Conservation (phyloP, 1,284 basidiomycete species). For the Fomitopsis palustris region DNA sequence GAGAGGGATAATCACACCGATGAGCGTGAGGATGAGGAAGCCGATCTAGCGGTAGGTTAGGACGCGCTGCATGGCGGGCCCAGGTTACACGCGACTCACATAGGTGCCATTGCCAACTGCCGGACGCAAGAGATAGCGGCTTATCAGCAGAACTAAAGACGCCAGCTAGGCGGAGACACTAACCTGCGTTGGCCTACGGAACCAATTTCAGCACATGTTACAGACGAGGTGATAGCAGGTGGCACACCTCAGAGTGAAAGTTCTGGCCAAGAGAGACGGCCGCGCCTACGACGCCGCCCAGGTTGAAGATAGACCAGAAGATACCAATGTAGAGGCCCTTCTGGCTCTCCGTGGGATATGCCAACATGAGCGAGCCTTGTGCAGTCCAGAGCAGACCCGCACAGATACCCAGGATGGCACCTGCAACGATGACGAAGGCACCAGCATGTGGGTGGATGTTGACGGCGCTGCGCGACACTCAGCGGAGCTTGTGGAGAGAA, state of each 20-base stretch:
- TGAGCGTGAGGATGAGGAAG: slow-evolving; percentile 66
- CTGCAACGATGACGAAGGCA: slow-evolving; percentile 71
- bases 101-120: slow-evolving; percentile 60
- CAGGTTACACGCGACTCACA: slow-evolving; percentile 33
- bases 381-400: slow-evolving; percentile 86
- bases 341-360: slow-evolving; percentile 74
- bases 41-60: slow-evolving; percentile 47
- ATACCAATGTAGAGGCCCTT: slow-evolving; percentile 78
- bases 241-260: slow-evolving; percentile 36
- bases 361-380: slow-evolving; percentile 81
- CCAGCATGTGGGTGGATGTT: slow-evolving; percentile 63
- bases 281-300: slow-evolving; percentile 62
- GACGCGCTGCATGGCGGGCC: neutral
- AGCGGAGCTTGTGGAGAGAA: neutral
- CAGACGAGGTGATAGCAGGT: neutral
- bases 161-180: slow-evolving; percentile 8
- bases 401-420: slow-evolving; percentile 79
- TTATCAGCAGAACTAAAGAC: slow-evolving; percentile 3
- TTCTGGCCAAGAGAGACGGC: slow-evolving; percentile 55
- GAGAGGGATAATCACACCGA: slow-evolving; percentile 62
- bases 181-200: slow-evolving; percentile 29
- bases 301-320: slow-evolving; percentile 70
- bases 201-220: neutral
- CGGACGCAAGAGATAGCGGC: neutral
- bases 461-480: slow-evolving; percentile 41